Conservation (phyloP, 345 rosid genomes). For the Turritis glabra region DNA sequence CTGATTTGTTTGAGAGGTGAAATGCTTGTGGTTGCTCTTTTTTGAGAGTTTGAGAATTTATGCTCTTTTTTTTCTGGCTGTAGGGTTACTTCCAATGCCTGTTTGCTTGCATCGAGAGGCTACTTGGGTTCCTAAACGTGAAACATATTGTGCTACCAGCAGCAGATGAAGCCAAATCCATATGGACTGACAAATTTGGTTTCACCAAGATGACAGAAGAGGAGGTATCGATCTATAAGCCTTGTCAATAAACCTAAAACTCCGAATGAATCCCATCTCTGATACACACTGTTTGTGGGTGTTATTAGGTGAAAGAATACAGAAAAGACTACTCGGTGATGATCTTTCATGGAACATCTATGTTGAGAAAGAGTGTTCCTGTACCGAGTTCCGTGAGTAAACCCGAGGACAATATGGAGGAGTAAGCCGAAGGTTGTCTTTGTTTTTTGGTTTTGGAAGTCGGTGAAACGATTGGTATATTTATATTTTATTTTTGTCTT, state of each 20-base stretch:
- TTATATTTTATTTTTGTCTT: background rate
- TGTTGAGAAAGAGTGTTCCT: conserved; percentile 73
- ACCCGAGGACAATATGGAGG: conserved; percentile 29
- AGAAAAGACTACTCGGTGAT: conserved; percentile 70
- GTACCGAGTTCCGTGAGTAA: conserved; percentile 37
- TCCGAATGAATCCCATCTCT: background rate
- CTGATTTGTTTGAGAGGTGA: background rate
- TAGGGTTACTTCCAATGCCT: conserved; percentile 91
- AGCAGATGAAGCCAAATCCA: conserved; percentile 85
- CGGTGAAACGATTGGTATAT: background rate
- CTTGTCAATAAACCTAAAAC: background rate
- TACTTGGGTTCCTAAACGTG: conserved; percentile 65
- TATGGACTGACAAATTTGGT: conserved; percentile 86
- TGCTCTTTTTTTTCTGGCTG: conserved; percentile 3
- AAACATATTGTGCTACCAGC: conserved; percentile 81
- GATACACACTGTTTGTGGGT: conserved; percentile 12
- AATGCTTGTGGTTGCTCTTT: background rate
- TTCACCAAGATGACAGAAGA: conserved; percentile 58
- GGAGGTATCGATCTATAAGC: conserved; percentile 48
- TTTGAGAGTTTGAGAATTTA: background rate
- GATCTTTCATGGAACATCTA: conserved; percentile 79
- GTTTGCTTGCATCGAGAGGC: conserved; percentile 71
- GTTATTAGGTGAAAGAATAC: conserved; percentile 36
- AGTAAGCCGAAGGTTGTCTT: conserved; percentile 21
- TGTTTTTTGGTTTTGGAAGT: background rate